Evolutionary conservation across 352 stramenopile species (phyloP).

Genomic region (Pythium folliculosum): DNA sequence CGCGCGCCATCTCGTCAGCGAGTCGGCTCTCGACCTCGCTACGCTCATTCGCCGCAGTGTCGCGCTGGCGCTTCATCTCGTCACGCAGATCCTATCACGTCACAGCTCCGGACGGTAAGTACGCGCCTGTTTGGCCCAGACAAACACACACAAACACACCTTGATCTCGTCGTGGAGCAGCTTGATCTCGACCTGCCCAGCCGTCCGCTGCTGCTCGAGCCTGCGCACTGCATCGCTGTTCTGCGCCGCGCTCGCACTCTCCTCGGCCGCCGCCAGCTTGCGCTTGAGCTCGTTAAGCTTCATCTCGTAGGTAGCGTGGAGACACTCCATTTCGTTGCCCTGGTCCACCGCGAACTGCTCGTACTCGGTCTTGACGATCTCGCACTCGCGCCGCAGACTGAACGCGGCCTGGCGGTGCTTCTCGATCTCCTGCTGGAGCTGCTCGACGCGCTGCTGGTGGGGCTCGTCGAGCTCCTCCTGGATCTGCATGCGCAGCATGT

Average conservation of each 20-base stretch:
- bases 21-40: conserved; percentile 46
- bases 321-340: conserved; percentile 72
- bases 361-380: conserved; percentile 85
- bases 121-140: too few relatives aligned
- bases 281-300: conserved; percentile 56
- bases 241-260: conserved; percentile 39
- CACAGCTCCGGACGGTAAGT: not conserved
- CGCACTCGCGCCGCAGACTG: conserved; percentile 67
- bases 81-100: conserved; percentile 47
- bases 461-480: conserved; percentile 81
- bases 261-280: conserved; percentile 49
- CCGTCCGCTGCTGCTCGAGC: conserved; percentile 58
- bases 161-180: conserved; percentile 61
- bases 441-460: conserved; percentile 65
- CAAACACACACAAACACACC: conserved; percentile 21
- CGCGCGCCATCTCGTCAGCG: conserved; percentile 48
- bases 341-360: conserved; percentile 82
- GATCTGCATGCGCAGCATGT: conserved; percentile 81
- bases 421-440: conserved; percentile 70
- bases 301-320: conserved; percentile 71
- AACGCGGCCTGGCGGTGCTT: conserved; percentile 70
- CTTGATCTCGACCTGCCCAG: conserved; percentile 61
- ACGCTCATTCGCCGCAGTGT: conserved; percentile 41
- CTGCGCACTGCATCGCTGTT: conserved; percentile 46
- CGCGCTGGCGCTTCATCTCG: conserved; percentile 42